These are phyloP conservation scores for Volvox carteri DNA, from an alignment of 163 green algal species.

Conservation along the genomic window DNA sequence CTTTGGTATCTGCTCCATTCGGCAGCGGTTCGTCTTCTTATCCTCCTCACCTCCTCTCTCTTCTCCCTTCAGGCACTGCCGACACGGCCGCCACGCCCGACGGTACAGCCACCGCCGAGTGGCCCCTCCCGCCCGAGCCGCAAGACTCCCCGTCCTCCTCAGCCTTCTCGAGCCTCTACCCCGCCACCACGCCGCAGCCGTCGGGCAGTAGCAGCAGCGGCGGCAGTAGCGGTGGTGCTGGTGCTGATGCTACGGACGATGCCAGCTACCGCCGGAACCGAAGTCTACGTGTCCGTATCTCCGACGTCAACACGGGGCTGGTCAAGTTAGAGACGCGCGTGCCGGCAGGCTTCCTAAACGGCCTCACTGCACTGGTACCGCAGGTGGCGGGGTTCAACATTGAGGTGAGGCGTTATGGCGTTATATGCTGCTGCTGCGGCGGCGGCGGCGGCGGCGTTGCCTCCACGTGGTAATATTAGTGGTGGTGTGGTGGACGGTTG, in stretches of 20 bases:
- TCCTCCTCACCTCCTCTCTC: too few relatives aligned
- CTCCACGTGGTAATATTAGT: too few relatives aligned
- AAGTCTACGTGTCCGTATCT: slow-evolving; percentile 43
- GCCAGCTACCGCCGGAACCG: slow-evolving; percentile 46
- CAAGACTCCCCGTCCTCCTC: slow-evolving; percentile 19
- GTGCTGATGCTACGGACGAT: not conserved
- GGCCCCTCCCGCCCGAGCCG: slow-evolving; percentile 6
- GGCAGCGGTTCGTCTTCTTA: too few relatives aligned
- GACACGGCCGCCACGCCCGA: not conserved
- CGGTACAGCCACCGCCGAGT: slow-evolving; percentile 1
- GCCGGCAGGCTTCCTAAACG: slow-evolving; percentile 58
- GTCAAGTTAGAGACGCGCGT: slow-evolving; percentile 66
- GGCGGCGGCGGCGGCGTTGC: too few relatives aligned
- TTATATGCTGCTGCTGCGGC: too few relatives aligned
- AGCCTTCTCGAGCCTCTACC: not conserved
- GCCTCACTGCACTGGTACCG: slow-evolving; percentile 58
- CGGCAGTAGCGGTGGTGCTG: slow-evolving; percentile 23
- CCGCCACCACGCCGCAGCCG: not conserved
- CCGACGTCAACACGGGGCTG: slow-evolving; percentile 28
- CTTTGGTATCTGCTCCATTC: too few relatives aligned
- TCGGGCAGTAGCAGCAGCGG: not conserved
- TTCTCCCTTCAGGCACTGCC: too few relatives aligned
- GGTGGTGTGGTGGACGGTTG: too few relatives aligned
- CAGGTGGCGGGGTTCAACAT: slow-evolving; percentile 58
- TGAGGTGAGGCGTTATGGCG: too few relatives aligned